Conservation (phyloP, 306 rosid genomes). For the Prunus dulcis region DNA sequence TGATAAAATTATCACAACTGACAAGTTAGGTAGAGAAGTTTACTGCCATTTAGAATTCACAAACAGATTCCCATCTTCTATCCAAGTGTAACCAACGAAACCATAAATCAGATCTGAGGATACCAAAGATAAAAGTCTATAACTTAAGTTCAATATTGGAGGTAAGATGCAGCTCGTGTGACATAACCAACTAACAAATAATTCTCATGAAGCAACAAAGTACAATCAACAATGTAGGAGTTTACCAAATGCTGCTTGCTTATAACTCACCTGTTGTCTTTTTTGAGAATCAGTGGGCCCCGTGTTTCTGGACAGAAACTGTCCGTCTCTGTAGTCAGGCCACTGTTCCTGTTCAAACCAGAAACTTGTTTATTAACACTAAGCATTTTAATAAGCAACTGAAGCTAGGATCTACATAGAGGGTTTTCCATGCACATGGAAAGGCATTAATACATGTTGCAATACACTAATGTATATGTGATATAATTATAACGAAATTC, state of each 20-base stretch:
- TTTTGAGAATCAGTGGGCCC: conserved; percentile 58
- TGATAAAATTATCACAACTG: background rate
- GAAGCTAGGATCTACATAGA: background rate
- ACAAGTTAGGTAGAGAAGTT: background rate
- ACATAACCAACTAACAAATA: conserved; percentile 5
- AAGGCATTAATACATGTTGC: background rate
- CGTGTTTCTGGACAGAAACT: conserved; percentile 54
- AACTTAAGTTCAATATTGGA: conserved; percentile 2
- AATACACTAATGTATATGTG: background rate
- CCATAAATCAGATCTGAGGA: background rate
- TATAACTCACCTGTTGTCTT: conserved; percentile 62
- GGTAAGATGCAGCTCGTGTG: background rate
- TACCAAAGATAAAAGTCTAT: background rate
- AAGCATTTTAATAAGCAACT: background rate
- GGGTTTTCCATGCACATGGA: background rate
- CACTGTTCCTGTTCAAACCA: conserved; percentile 61
- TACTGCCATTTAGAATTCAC: background rate
- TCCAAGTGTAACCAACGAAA: conserved; percentile 4
- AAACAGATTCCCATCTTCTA: background rate
- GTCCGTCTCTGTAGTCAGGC: conserved; percentile 66
- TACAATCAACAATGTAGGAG: background rate
- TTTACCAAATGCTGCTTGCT: conserved; percentile 5
- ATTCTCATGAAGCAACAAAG: conserved; percentile 8
- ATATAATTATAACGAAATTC: background rate
- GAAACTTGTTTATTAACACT: background rate